phyloP scores from a whole-genome alignment of 176 grass and related monocot genomes.

The barley (Hordeum vulgare) region MorexV3_pseudomolecules_assembly NC_058520.1:3857326-3857825 shows the following conservation, averaged over 20 bases:
- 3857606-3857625: slow-evolving; percentile 20
- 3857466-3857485: slow-evolving; percentile 45
- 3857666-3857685: slow-evolving; percentile 7
- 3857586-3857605: slow-evolving; percentile 19
- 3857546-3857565: background rate
- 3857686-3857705: background rate
- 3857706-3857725: slow-evolving; percentile 10
- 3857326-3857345: slow-evolving; percentile 39
- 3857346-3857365: slow-evolving; percentile 37
- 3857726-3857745: background rate
- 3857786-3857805: slow-evolving; percentile 4
- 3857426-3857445: slow-evolving; percentile 36
- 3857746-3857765: slow-evolving; percentile 1
- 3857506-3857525: slow-evolving; percentile 31
- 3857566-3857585: background rate
- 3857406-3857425: slow-evolving; percentile 33
- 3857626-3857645: slow-evolving; percentile 2
- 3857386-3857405: slow-evolving; percentile 13
- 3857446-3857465: slow-evolving; percentile 32
- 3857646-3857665: background rate
- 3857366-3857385: slow-evolving; percentile 32
- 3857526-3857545: slow-evolving; percentile 24
- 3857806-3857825: background rate
- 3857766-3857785: background rate
- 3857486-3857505: slow-evolving; percentile 30